Evolutionary conservation across 1,139 yeast species (phyloP).

Genomic region (Geotrichum australiense): DNA sequence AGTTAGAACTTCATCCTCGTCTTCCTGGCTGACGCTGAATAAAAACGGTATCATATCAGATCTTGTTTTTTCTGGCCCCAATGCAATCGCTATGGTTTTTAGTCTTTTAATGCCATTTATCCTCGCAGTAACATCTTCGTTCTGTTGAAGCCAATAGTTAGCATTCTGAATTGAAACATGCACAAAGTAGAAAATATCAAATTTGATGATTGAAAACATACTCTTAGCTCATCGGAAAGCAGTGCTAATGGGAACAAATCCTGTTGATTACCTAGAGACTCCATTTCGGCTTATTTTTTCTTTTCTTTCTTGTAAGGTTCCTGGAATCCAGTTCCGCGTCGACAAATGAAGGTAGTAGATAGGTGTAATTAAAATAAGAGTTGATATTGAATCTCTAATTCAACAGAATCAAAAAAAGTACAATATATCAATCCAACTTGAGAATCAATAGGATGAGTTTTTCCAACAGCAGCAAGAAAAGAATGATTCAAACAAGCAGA

Average conservation of each 20-base stretch:
- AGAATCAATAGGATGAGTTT: too few species aligned
- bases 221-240: slow-evolving; percentile 86
- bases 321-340: too few species aligned
- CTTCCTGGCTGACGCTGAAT: slow-evolving; percentile 87
- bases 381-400: too few species aligned
- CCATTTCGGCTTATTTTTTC: too few species aligned
- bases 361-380: too few species aligned
- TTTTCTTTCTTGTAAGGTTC: too few species aligned
- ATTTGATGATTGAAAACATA: too few species aligned
- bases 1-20: slow-evolving; percentile 94
- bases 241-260: slow-evolving; percentile 94
- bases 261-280: slow-evolving; percentile 23
- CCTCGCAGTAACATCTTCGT: slow-evolving; percentile 88
- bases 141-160: slow-evolving; percentile 30
- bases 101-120: slow-evolving; percentile 91
- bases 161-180: not conserved
- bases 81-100: slow-evolving; percentile 87
- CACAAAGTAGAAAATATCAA: not conserved
- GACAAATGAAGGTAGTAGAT: too few species aligned
- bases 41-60: slow-evolving; percentile 83
- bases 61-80: slow-evolving; percentile 89
- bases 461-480: too few species aligned
- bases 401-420: too few species aligned
- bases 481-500: too few species aligned
- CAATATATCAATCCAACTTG: too few species aligned